These are phyloP conservation scores for Pichia sp. DNA, from an alignment of 1,139 yeast species.

Conservation along the genomic window DNA sequence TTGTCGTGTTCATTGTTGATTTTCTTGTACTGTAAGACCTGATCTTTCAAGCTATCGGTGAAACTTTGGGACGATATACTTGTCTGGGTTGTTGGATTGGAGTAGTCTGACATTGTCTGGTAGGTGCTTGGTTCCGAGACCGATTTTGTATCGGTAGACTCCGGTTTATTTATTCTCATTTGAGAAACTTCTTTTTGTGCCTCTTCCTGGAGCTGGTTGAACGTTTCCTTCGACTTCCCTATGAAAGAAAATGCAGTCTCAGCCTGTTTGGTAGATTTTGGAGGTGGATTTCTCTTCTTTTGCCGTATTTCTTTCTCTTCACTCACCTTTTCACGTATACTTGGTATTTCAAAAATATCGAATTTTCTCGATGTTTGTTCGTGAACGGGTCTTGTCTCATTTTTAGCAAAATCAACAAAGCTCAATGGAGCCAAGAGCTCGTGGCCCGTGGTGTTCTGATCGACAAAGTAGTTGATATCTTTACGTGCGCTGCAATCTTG, in stretches of 20 bases:
- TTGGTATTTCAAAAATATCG: conserved; percentile 16
- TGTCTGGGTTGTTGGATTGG: conserved; percentile 44
- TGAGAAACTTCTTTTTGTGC: conserved; percentile 26
- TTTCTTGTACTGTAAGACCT: conserved; percentile 2
- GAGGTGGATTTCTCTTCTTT: conserved; percentile 33
- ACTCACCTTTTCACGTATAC: not conserved
- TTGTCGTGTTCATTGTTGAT: not conserved
- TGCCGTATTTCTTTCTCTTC: not conserved
- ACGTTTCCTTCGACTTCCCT: conserved; percentile 29
- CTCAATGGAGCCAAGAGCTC: conserved; percentile 55
- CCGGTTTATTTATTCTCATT: conserved; percentile 6
- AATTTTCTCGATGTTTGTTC: conserved; percentile 22
- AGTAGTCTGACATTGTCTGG: conserved; percentile 36
- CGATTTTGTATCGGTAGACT: conserved; percentile 11
- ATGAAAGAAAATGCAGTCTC: conserved; percentile 25
- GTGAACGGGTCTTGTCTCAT: conserved; percentile 25
- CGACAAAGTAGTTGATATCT: conserved; percentile 58
- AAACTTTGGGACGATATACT: conserved; percentile 17
- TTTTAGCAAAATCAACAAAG: conserved; percentile 47
- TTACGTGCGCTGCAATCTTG: conserved; percentile 63
- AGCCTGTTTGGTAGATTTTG: conserved; percentile 25
- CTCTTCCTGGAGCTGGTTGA: conserved; percentile 27
- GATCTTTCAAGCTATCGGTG: conserved; percentile 14
- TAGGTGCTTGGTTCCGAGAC: conserved; percentile 29
- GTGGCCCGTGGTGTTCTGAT: conserved; percentile 62